A percentile compares a stretch with the other conserved stretches of the same genome.
Conservation (phyloP, 306 rosid species). For the Luffa aegyptiaca region DNA sequence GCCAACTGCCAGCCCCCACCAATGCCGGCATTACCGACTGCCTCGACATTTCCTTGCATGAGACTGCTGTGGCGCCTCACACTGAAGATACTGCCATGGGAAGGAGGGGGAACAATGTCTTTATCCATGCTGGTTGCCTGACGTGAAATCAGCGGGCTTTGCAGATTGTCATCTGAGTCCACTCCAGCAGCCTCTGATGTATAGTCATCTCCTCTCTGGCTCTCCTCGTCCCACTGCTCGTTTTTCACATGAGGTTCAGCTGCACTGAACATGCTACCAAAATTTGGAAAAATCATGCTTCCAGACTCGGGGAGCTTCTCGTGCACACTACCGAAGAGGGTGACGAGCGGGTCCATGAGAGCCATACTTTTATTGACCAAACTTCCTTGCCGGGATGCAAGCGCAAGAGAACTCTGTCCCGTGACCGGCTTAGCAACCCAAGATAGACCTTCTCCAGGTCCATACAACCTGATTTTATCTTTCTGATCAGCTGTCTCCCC, state of each 20-base stretch:
- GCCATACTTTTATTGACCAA: slow-evolving; percentile 46
- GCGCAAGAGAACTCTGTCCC: slow-evolving; percentile 62
- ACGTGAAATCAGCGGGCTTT: slow-evolving; percentile 78
- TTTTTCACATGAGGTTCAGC: slow-evolving; percentile 45
- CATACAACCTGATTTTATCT: slow-evolving; percentile 65
- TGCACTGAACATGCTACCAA: slow-evolving; percentile 82
- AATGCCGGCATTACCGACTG: slow-evolving; percentile 64
- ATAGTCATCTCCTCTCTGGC: slow-evolving; percentile 64
- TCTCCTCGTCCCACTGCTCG: slow-evolving; percentile 81
- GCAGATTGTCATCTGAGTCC: slow-evolving; percentile 78
- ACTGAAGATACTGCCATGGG: slow-evolving; percentile 60
- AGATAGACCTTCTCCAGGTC: slow-evolving; percentile 73
- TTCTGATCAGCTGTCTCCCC: slow-evolving; percentile 35
- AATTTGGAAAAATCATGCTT: slow-evolving; percentile 56
- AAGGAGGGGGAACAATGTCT: slow-evolving; percentile 55
- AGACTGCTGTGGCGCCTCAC: slow-evolving; percentile 76
- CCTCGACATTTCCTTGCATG: slow-evolving; percentile 65
- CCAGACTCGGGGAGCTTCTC: slow-evolving; percentile 61
- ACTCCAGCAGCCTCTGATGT: slow-evolving; percentile 47
- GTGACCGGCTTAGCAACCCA: slow-evolving; percentile 84
- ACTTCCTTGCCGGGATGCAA: slow-evolving; percentile 90
- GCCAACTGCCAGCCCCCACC: slow-evolving; percentile 98
- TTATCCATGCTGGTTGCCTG: slow-evolving; percentile 80
- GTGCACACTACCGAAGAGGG: slow-evolving; percentile 67
- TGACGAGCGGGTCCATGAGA: slow-evolving; percentile 74